phyloP scores from a whole-genome alignment of 768 basidiomycete genomes.

The Collybia mongolica region DNA sequence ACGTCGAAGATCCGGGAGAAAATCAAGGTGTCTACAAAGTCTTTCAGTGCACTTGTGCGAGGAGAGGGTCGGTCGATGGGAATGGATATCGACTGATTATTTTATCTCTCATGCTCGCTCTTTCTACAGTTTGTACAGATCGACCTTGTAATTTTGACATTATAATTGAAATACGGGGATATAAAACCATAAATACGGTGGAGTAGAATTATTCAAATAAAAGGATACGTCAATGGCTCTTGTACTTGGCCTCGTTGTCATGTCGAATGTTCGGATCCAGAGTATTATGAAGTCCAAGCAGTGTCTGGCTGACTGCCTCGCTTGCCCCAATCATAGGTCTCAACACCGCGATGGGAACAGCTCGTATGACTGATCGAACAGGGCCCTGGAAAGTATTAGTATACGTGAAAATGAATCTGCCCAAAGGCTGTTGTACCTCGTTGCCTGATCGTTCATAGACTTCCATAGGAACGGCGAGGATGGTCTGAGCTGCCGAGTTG shows the following conservation, averaged over 20 bases:
- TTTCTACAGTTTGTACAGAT: conserved; percentile 1
- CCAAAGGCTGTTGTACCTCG: conserved; percentile 50
- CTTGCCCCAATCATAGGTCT: conserved; percentile 98
- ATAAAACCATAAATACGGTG: conserved; percentile 16
- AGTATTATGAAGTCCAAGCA: conserved; percentile 90
- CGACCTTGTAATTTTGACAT: not conserved
- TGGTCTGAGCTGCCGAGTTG: conserved; percentile 95
- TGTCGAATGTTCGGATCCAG: conserved; percentile 81
- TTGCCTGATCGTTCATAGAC: conserved; percentile 93
- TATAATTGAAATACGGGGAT: conserved; percentile 9
- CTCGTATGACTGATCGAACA: conserved; percentile 90
- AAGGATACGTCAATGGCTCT: conserved; percentile 55
- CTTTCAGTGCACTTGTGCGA: conserved; percentile 71
- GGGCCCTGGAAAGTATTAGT: conserved; percentile 60
- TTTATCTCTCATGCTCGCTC: conserved; percentile 4
- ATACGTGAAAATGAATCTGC: conserved; percentile 1
- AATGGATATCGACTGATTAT: conserved; percentile 77
- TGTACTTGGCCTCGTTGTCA: conserved; percentile 94
- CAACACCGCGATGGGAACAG: conserved; percentile 95
- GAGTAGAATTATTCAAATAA: conserved; percentile 1
- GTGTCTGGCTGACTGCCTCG: conserved; percentile 94
- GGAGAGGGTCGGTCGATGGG: conserved; percentile 89
- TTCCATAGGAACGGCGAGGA: conserved; percentile 98
- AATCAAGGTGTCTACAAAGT: conserved; percentile 67
- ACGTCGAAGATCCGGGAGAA: conserved; percentile 66